Base-by-base conservation (phyloP, 2,329 filamentous ascomycete genomes). In the Penicillium hordei region DNA sequence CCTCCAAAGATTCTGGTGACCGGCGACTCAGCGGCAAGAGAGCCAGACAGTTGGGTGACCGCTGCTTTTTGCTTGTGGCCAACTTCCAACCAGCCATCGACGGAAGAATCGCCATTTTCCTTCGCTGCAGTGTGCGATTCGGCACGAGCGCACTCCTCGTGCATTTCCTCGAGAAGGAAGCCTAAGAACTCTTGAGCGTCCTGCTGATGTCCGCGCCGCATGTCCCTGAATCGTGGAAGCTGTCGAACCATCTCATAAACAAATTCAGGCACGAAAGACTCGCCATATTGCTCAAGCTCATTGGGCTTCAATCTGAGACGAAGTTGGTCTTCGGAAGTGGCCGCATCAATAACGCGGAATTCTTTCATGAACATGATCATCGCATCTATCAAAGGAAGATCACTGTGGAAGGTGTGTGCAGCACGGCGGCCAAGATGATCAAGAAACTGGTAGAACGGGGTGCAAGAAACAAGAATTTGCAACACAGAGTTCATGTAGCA, bases 401-500 rank as follows among this genome's bases (percentile, higher is more conserved):
- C 89, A 74, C 90, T 95, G 76, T 97, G 96, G 81, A 99, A 96
- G 71, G 89, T 96, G 76, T 97, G 87, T 31, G 86, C 86, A 53
- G 91, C 91, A 68, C 89, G 88, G 74, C 90, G 90, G 73, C 90
- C 86, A 59, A 96, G 85, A 73, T 93, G 88, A 70, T 96, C 90
- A 62, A 99, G 78, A 71, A 99, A 97, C 70, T 93, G 87, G 76
- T 96, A 97, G 72, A 99, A 99, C 6, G 94, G 94, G 66, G 88
- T 83, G 76, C 93, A 97, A 73, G 93, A 97, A 65, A 97, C 85
- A 69, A 99, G 85, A 72, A 95, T 90, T 88, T 99, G 94, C 64
- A 99, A 83, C 74, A 97, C 93, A 62, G 94, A 97, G 80, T 97
- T 99, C 94, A 99, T 97, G 78, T 99, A 99, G 77, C 94, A 99